Conservation (phyloP, 306 rosid genomes). For the Dicorynia guianensis region DNA sequence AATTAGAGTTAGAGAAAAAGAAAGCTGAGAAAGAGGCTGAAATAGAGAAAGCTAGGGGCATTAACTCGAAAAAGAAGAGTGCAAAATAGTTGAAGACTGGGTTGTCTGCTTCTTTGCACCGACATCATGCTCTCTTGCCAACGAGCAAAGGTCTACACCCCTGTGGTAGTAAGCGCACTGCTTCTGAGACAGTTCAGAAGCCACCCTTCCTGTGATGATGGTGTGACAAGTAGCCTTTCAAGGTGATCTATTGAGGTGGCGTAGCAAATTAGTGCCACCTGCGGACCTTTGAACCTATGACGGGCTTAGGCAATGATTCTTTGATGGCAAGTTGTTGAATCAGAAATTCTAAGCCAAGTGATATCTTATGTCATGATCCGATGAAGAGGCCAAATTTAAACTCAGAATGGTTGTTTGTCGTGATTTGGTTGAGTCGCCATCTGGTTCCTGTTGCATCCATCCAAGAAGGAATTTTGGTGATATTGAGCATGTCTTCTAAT, state of each 20-base stretch:
- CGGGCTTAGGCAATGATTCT: constrained; percentile 45
- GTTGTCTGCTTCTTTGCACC: constrained; percentile 34
- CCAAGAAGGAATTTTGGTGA: constrained; percentile 42
- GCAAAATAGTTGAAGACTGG: constrained; percentile 51
- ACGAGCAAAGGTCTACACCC: constrained; percentile 40
- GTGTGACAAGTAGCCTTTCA: constrained; percentile 36
- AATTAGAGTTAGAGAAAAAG: constrained; percentile 91
- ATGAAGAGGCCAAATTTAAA: constrained; percentile 42
- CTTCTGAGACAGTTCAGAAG: constrained; percentile 50
- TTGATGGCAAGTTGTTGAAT: constrained; percentile 34
- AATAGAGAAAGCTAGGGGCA: constrained; percentile 90
- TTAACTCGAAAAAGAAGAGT: constrained; percentile 52
- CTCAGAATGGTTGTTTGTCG: constrained; percentile 29
- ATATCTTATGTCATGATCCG: constrained; percentile 28
- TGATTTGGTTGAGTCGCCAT: constrained; percentile 22
- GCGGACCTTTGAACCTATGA: constrained; percentile 30
- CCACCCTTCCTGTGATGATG: constrained; percentile 33
- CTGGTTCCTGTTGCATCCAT: constrained; percentile 21
- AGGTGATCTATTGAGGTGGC: constrained; percentile 34
- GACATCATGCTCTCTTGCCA: constrained; percentile 41
- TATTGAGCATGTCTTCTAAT: constrained; percentile 39
- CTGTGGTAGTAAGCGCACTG: constrained; percentile 41
- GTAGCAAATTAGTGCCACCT: constrained; percentile 31
- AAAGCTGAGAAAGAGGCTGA: constrained; percentile 90
- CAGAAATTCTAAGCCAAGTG: constrained; percentile 28